phyloP scores from a whole-genome alignment of 176 grass and related monocot species.

The Oryza australiensis region DNA sequence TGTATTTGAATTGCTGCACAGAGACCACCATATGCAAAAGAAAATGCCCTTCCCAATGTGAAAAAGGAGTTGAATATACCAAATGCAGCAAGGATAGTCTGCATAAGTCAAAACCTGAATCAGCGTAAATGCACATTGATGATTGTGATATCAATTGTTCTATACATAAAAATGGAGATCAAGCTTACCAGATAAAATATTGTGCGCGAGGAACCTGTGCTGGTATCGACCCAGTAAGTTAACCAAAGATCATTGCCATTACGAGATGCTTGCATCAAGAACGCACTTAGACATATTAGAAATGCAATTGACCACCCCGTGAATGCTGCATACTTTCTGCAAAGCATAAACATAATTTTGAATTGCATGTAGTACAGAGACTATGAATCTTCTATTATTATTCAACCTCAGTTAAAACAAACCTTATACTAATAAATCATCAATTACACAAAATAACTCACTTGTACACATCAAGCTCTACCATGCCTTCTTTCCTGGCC shows the following conservation, averaged over 20 bases:
- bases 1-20: conserved; percentile 81
- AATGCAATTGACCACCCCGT: conserved; percentile 57
- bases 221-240: conserved; percentile 88
- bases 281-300: conserved; percentile 70
- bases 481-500: conserved; percentile 78
- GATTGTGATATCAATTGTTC: conserved; percentile 14
- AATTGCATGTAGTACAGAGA: neutral
- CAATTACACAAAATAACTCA: conserved; percentile 46
- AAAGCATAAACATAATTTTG: conserved; percentile 24
- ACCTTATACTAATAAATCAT: conserved; percentile 12
- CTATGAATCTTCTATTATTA: conserved; percentile 11
- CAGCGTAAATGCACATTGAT: conserved; percentile 25
- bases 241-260: conserved; percentile 99
- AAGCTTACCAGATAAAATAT: conserved; percentile 87
- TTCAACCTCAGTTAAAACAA: neutral
- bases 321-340: conserved; percentile 81
- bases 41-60: conserved; percentile 84
- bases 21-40: conserved; percentile 89
- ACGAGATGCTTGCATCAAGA: conserved; percentile 95
- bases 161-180: conserved; percentile 9
- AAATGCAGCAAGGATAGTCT: conserved; percentile 80
- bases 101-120: conserved; percentile 35
- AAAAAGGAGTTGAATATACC: conserved; percentile 89
- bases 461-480: conserved; percentile 86
- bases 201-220: conserved; percentile 46